Evolutionary conservation across 2,329 filamentous ascomycete genomes (phyloP), one percentile per base, ranked within the genome.

Genomic region (Diaporthe citri): DNA sequence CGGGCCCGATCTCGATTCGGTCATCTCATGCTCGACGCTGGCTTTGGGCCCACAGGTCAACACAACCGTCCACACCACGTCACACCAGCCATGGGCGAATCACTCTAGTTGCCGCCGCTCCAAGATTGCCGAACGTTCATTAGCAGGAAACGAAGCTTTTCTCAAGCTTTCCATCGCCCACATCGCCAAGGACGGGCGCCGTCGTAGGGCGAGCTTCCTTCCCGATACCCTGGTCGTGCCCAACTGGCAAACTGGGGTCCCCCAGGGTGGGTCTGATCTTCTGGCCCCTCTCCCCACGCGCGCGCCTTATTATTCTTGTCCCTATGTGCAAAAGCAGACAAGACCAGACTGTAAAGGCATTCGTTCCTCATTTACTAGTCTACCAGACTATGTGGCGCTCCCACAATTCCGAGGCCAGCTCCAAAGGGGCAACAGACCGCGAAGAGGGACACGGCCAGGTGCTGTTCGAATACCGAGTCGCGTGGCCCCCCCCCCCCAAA

Each of bases 161-260:
- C 34, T 28, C 46, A 67, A 52, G 36, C 56, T 39, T 51, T 55
- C 48, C 10, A 46, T 51, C 57, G 70, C 70, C 70, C 70, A 64
- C 70, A 72, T 64, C 28, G 70, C 70, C 70, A 72, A 72, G 70
- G 51, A 72, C 70, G 57, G 57, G 57, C 46, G 28, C 55, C 70
- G 59, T 48, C 46, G 64, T 64, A 72, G 70, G 56, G 70, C 46
- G 55, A 72, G 70, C 70, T 72, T 72, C 70, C 64, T 72, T 72
- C 36, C 46, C 70, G 64, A 39, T 34, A 72, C 48, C 70, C 70
- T 72, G 70, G 70, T 72, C 57, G 62, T 52, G 64, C 46, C 64
- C 28, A 31, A 3, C 41, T 51, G 43, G 59, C 62, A 25, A 28
- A 39, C 64, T 52, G 64, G 64, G 64, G 64, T 52, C 31, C 48